These are phyloP conservation scores for Nigrospora oryzae DNA, from an alignment of 2,329 filamentous ascomycete species.

Conservation along the genomic window DNA sequence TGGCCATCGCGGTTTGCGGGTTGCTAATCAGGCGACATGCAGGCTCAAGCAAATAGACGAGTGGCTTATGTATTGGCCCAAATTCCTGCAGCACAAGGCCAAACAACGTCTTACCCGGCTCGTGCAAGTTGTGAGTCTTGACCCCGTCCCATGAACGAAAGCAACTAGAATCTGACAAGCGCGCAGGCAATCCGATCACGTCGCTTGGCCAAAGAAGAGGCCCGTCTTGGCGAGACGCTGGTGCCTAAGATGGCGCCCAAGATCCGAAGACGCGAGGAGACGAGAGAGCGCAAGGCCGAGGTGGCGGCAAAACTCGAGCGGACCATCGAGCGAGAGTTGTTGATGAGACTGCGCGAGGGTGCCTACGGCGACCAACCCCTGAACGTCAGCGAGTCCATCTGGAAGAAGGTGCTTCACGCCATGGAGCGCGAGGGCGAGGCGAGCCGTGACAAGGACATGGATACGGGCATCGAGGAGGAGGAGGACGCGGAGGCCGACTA, in stretches of 20 bases:
- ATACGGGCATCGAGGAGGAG: constrained; percentile 76
- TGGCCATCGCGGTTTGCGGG: too few species aligned
- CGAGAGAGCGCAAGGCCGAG: constrained; percentile 68
- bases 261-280: constrained; percentile 67
- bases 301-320: constrained; percentile 88
- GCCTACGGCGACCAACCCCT: constrained; percentile 91
- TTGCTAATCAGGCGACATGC: too few species aligned
- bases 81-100: constrained; percentile 88
- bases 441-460: constrained; percentile 75
- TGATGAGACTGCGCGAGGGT: constrained; percentile 82
- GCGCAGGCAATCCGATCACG: constrained; percentile 1
- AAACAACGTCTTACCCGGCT: constrained; percentile 91
- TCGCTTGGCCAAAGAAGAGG: constrained; percentile 77
- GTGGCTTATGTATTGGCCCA: constrained; percentile 85
- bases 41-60: constrained; percentile 74
- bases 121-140: constrained; percentile 81
- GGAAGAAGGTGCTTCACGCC: constrained; percentile 92
- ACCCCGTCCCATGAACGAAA: constrained; percentile 13
- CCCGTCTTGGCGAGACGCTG: constrained; percentile 76
- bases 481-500: constrained; percentile 62
- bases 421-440: constrained; percentile 84
- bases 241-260: constrained; percentile 90
- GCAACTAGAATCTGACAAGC: background rate
- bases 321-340: constrained; percentile 89
- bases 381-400: constrained; percentile 90